Conservation (phyloP, 176 grass and related monocot species). For the Calamus simplicifolius region DNA sequence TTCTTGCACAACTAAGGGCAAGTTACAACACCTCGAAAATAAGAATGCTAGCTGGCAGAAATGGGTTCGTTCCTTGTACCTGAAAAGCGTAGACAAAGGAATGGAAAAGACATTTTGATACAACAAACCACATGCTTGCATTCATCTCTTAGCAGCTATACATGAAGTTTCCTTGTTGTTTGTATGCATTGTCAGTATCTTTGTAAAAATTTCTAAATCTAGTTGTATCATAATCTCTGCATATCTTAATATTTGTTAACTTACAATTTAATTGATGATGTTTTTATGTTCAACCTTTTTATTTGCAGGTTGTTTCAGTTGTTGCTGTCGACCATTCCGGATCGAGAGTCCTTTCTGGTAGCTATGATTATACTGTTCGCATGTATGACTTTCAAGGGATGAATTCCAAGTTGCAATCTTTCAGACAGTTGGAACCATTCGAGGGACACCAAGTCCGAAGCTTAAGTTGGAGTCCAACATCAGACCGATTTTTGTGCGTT, state of each 20-base stretch:
- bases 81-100: too few relatives aligned
- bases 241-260: neutral
- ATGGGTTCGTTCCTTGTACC: too few relatives aligned
- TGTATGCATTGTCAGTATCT: too few relatives aligned
- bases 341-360: slow-evolving; percentile 87
- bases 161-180: too few relatives aligned
- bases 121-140: too few relatives aligned
- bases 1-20: too few relatives aligned
- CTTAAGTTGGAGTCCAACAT: slow-evolving; percentile 95
- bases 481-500: slow-evolving; percentile 84
- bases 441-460: slow-evolving; percentile 97
- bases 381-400: slow-evolving; percentile 99
- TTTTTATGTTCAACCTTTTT: slow-evolving; percentile 19
- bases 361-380: slow-evolving; percentile 90
- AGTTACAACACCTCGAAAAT: too few relatives aligned
- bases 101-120: too few relatives aligned
- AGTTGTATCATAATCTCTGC: neutral
- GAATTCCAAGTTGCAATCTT: slow-evolving; percentile 94
- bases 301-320: slow-evolving; percentile 68
- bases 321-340: slow-evolving; percentile 96
- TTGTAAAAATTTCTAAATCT: too few relatives aligned
- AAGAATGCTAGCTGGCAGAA: too few relatives aligned
- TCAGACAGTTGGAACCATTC: slow-evolving; percentile 89
- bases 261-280: neutral
- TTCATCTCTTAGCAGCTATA: too few relatives aligned